Percentiles rank a stretch among this genome's conserved stretches.
Evolutionary conservation across 2,329 filamentous ascomycete genomes (phyloP).

Genomic region (Diatrype stigma): DNA sequence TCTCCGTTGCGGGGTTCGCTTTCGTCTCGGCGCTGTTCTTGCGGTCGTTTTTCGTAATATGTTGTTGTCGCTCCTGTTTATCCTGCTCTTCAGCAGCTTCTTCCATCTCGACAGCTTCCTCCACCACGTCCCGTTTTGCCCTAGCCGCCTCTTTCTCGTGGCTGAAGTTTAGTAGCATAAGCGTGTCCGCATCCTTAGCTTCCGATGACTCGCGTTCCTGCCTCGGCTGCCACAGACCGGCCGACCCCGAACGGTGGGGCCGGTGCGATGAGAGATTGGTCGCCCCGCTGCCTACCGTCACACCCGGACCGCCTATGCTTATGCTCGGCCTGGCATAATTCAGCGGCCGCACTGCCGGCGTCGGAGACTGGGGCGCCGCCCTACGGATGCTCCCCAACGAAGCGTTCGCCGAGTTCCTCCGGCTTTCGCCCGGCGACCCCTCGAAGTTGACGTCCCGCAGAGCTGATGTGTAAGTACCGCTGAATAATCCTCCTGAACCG

Average conservation of each 20-base stretch:
- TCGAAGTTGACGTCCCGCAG: constrained; percentile 26
- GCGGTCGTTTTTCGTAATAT: neutral
- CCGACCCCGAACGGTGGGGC: constrained; percentile 36
- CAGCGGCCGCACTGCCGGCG: constrained; percentile 19
- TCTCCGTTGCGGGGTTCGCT: neutral
- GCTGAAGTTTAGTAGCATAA: constrained; percentile 50
- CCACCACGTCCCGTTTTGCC: constrained; percentile 10
- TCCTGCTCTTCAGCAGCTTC: constrained; percentile 2
- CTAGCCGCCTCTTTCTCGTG: constrained; percentile 23
- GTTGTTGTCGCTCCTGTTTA: neutral
- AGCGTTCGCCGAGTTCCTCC: constrained; percentile 43
- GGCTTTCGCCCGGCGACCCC: constrained; percentile 35
- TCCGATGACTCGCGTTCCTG: constrained; percentile 18
- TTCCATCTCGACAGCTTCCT: constrained; percentile 2
- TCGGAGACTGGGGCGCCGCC: constrained; percentile 17
- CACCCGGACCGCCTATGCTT: constrained; percentile 25
- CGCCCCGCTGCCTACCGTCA: constrained; percentile 32
- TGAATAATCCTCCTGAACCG: constrained; percentile 34
- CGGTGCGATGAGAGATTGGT: constrained; percentile 18
- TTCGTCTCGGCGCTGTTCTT: neutral
- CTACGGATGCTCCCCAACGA: constrained; percentile 32
- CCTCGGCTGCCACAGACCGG: constrained; percentile 45
- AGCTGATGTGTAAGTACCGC: constrained; percentile 32
- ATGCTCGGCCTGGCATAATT: constrained; percentile 20
- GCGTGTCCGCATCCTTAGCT: constrained; percentile 19